Conservation (phyloP, 2,329 filamentous ascomycete genomes). For the Beauveria asiatica region DNA sequence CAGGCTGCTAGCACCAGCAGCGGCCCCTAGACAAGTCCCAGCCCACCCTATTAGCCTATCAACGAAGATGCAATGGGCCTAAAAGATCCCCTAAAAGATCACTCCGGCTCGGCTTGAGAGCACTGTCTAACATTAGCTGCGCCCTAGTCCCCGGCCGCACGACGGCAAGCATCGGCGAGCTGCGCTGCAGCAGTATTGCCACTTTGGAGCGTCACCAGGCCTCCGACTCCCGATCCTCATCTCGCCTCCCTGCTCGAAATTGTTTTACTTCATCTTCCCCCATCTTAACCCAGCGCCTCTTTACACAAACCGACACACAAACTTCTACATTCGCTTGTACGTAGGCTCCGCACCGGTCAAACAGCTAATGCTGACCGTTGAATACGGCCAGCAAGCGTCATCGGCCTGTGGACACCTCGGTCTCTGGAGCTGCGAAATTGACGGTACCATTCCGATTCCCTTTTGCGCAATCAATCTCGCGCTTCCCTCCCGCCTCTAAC, state of each 20-base stretch:
- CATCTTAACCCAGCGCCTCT: not conserved
- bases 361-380: not conserved
- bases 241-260: not conserved
- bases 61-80: not conserved
- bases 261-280: not conserved
- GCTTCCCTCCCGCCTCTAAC: not conserved
- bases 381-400: not conserved
- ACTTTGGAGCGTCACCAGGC: not conserved
- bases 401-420: not conserved
- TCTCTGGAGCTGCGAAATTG: not conserved
- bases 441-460: not conserved
- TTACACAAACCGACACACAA: not conserved
- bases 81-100: not conserved
- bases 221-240: slow-evolving; percentile 5
- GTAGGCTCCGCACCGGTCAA: not conserved
- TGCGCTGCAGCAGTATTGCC: not conserved
- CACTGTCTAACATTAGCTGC: slow-evolving; percentile 1
- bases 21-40: not conserved
- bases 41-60: not conserved
- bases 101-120: not conserved
- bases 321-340: not conserved
- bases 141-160: not conserved
- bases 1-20: not conserved
- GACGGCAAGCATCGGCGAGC: slow-evolving; percentile 8
- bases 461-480: not conserved